Conservation (phyloP, 768 basidiomycete genomes). For the Myochromella boudieri region DNA sequence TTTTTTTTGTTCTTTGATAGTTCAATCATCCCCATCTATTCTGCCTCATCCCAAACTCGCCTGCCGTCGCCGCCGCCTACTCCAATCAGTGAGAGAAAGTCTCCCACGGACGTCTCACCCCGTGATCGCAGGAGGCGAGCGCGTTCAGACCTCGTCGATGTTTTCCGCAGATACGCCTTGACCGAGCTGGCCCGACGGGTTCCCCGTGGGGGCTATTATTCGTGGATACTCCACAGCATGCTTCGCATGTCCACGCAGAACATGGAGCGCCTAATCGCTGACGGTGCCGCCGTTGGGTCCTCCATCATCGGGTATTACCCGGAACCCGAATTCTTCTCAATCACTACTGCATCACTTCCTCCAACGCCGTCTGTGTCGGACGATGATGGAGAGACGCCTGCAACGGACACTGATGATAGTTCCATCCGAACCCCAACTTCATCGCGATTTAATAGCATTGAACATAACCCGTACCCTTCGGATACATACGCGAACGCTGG, state of each 20-base stretch:
- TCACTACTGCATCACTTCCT: constrained; percentile 30
- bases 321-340: constrained; percentile 26
- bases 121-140: constrained; percentile 58
- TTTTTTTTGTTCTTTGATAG: constrained; percentile 17
- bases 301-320: constrained; percentile 11
- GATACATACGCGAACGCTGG: constrained; percentile 6
- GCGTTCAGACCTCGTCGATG: constrained; percentile 65
- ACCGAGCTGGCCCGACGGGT: constrained; percentile 44
- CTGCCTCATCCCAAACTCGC: constrained; percentile 29
- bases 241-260: constrained; percentile 44
- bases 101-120: constrained; percentile 28
- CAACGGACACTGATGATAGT: constrained; percentile 48
- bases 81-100: constrained; percentile 23
- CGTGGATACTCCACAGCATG: constrained; percentile 56
- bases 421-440: constrained; percentile 48
- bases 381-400: constrained; percentile 35
- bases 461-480: constrained; percentile 25
- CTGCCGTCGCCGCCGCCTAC: constrained; percentile 30
- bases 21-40: constrained; percentile 30
- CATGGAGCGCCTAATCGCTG: constrained; percentile 42
- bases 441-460: constrained; percentile 24
- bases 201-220: constrained; percentile 40
- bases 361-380: constrained; percentile 35
- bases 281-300: constrained; percentile 19
- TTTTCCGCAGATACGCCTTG: constrained; percentile 62